Evolutionary conservation across 192 early-diverging fungal genomes (phyloP).

Genomic region (Radiomyces spectabilis): DNA sequence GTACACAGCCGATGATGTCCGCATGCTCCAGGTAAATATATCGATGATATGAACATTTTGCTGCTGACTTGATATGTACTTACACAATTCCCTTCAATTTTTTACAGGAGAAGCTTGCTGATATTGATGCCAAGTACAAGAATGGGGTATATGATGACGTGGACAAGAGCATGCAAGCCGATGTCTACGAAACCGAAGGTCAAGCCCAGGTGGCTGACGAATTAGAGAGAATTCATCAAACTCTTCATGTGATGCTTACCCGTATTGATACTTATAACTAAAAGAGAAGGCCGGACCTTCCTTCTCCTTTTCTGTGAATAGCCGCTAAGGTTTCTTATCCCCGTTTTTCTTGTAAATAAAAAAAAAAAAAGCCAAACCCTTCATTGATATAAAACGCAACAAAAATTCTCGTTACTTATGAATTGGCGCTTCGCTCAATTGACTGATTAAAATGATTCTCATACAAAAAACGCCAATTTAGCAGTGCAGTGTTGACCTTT

Average conservation of each 20-base stretch:
- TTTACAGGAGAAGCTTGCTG: constrained; percentile 3
- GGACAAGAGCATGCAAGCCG: background rate
- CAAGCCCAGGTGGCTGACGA: constrained; percentile 7
- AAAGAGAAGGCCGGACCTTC: background rate
- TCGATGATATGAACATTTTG: no score
- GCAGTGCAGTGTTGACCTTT: no score
- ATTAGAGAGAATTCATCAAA: constrained; percentile 9
- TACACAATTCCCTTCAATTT: no score
- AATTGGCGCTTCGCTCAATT: no score
- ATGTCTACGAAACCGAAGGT: constrained; percentile 7
- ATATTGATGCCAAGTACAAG: constrained; percentile 2
- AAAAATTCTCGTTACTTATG: no score
- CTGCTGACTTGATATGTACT: no score
- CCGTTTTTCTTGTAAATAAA: background rate
- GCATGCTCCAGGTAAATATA: constrained; percentile 1
- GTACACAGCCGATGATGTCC: constrained; percentile 10
- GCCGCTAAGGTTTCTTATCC: background rate
- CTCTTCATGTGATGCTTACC: constrained; percentile 4
- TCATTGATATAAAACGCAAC: no score
- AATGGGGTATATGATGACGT: constrained; percentile 1
- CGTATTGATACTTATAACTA: constrained; percentile 2
- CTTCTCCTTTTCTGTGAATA: background rate
- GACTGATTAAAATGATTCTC: no score
- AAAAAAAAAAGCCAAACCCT: no score
- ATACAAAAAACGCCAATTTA: no score